Evolutionary conservation across 192 early-diverging fungal species (phyloP).

Genomic region (Coemansia sp.): DNA sequence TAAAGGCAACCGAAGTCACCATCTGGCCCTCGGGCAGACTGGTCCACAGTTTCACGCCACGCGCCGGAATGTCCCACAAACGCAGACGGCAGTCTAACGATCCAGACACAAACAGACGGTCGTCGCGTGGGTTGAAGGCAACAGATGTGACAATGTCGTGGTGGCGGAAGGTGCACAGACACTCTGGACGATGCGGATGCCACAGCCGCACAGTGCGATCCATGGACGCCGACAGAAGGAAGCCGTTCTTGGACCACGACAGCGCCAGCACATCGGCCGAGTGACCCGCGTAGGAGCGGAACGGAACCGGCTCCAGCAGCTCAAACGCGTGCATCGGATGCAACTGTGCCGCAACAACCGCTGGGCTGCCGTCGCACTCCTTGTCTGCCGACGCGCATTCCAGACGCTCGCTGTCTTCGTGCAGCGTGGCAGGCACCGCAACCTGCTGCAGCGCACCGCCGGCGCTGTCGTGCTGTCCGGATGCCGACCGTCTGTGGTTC

Average conservation of each 20-base stretch:
- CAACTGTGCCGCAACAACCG: conserved; percentile 10
- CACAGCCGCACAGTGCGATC: conserved; percentile 85
- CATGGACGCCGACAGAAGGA: conserved; percentile 76
- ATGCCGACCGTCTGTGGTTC: conserved; percentile 39
- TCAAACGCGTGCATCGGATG: conserved; percentile 55
- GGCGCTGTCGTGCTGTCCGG: conserved; percentile 9
- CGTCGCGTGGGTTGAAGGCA: conserved; percentile 80
- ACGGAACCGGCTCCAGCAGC: conserved; percentile 67
- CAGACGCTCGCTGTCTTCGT: background rate
- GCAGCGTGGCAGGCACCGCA: background rate
- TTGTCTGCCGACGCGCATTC: background rate
- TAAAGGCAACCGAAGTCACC: conserved; percentile 80
- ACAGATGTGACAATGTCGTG: conserved; percentile 76
- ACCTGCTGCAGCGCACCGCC: background rate
- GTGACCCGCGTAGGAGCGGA: conserved; percentile 76
- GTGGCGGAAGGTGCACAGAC: conserved; percentile 79
- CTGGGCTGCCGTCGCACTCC: background rate
- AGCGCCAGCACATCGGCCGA: conserved; percentile 68
- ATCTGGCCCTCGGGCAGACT: conserved; percentile 65
- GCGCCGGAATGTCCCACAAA: conserved; percentile 81
- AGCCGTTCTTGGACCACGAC: conserved; percentile 75
- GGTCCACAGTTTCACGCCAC: conserved; percentile 76
- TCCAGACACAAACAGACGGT: conserved; percentile 77
- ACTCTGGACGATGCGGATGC: conserved; percentile 71
- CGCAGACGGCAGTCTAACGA: conserved; percentile 78